These are phyloP conservation scores for Neltuma alba DNA, from an alignment of 306 rosid species.

Conservation along the genomic window DNA sequence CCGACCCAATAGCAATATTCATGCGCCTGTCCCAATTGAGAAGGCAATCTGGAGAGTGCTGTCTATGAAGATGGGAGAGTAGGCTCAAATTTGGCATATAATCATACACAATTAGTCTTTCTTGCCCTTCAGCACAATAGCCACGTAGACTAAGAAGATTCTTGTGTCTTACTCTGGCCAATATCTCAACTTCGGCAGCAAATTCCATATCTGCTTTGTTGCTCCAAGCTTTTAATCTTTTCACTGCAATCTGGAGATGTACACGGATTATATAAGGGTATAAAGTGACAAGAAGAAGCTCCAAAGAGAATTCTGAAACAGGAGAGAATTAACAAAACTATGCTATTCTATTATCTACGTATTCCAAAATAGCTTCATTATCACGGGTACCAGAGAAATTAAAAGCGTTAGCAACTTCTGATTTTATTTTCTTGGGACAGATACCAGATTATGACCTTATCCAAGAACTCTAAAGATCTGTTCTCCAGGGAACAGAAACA, in stretches of 20 bases:
- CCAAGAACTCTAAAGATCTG: not conserved
- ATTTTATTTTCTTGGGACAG: not conserved
- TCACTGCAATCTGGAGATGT: conserved; percentile 77
- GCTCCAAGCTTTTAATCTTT: conserved; percentile 95
- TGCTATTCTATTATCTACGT: not conserved
- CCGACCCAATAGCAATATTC: conserved; percentile 92
- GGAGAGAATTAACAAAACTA: not conserved
- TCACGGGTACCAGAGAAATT: too few relatives aligned
- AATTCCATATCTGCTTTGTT: conserved; percentile 90
- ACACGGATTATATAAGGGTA: conserved; percentile 31
- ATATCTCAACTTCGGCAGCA: conserved; percentile 90
- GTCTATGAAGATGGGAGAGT: conserved; percentile 94
- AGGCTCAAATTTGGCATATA: conserved; percentile 93
- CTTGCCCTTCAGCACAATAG: conserved; percentile 97
- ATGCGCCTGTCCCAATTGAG: conserved; percentile 88
- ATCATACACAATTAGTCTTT: conserved; percentile 87
- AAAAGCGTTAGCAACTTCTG: too few relatives aligned
- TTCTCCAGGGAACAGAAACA: conserved; percentile 1
- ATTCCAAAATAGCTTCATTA: too few relatives aligned
- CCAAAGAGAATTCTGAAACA: not conserved
- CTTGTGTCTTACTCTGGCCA: conserved; percentile 95
- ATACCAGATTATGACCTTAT: conserved; percentile 5
- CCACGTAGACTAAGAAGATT: conserved; percentile 93
- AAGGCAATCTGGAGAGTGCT: conserved; percentile 82
- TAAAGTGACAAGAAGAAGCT: too few relatives aligned